These are phyloP conservation scores for Diplotaxis tenuifolia DNA, from an alignment of 345 rosid genomes.

Conservation along the genomic window DNA sequence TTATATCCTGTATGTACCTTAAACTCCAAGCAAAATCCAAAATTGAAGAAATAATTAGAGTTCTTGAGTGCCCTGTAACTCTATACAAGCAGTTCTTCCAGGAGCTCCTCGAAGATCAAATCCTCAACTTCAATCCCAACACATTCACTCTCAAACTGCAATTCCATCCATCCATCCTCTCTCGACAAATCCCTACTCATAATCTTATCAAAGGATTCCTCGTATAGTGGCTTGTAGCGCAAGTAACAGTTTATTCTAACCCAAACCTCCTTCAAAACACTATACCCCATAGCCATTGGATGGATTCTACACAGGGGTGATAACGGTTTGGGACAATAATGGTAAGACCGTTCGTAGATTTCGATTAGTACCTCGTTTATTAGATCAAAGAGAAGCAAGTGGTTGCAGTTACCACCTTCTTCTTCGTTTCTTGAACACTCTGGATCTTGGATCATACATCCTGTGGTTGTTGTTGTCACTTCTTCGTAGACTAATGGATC, in stretches of 20 bases:
- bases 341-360: slow-evolving; percentile 55
- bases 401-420: slow-evolving; percentile 46
- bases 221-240: slow-evolving; percentile 36
- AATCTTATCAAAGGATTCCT: slow-evolving; percentile 46
- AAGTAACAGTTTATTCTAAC: slow-evolving; percentile 51
- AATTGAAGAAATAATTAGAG: neutral
- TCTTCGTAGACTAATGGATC: slow-evolving; percentile 57
- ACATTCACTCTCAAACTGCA: slow-evolving; percentile 70
- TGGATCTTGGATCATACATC: slow-evolving; percentile 47
- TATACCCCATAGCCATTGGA: slow-evolving; percentile 57
- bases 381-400: slow-evolving; percentile 54
- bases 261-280: slow-evolving; percentile 75
- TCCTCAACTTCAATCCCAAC: slow-evolving; percentile 71
- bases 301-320: slow-evolving; percentile 49
- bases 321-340: slow-evolving; percentile 54
- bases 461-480: slow-evolving; percentile 35
- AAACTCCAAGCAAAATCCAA: slow-evolving; percentile 23
- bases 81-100: slow-evolving; percentile 46
- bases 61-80: neutral
- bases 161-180: slow-evolving; percentile 74
- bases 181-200: slow-evolving; percentile 51
- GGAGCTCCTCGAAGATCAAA: slow-evolving; percentile 62
- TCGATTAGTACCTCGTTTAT: slow-evolving; percentile 70
- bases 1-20: slow-evolving; percentile 27
- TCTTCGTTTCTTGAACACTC: slow-evolving; percentile 41